Base-by-base conservation (phyloP, 1,139 yeast species). In the Geotrichum reessii region DNA sequence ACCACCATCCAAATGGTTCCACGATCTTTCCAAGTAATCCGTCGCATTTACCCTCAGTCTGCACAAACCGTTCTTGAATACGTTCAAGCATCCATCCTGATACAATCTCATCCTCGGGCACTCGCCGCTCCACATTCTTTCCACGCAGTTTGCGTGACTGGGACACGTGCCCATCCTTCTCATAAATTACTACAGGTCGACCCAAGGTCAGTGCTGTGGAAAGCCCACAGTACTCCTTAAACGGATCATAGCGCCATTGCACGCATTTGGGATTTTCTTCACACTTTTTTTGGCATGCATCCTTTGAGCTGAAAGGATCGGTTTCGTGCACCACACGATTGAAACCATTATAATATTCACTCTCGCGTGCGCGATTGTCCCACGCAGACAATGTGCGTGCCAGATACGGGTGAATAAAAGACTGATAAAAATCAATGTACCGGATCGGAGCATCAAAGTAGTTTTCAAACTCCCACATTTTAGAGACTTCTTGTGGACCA, bases 401-500 rank as follows among this genome's bases (percentile, higher is more conserved):
- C 31, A 72, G 64, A 58, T 64, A 71, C 1, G 76, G 76, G 50
- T 65, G 64, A 47, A 66, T 55, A 54, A 72, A 70, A 58, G 72
- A 74, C 12, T 66, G 65, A 60, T 74, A 74, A 9, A 70, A 58
- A 51, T 73, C 74, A 44, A 64, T 57, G 58, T 67, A 70, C 2
- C 68, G 66, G 52, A 73, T 66, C 21, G 66, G 60, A 3, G 69
- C 66, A 14, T 65, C 64, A 50, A 66, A 59, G 25, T 66, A 57
- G 31, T 67, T 64, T 55, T 73, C 75, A 62, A 72, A 73, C 60
- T 72, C 74, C 69, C 69, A 73, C 47, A 74, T 60, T 17, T 64
- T 55, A 61, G 72, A 74, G 44, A 71, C 65, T 33, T 73, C 75
- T 52, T 64, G 69, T 9, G 74, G 65, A 11, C 61, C 56, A 22